Base-by-base conservation (phyloP, 495 filamentous ascomycete genomes). In the Choiromyces venosus region DNA sequence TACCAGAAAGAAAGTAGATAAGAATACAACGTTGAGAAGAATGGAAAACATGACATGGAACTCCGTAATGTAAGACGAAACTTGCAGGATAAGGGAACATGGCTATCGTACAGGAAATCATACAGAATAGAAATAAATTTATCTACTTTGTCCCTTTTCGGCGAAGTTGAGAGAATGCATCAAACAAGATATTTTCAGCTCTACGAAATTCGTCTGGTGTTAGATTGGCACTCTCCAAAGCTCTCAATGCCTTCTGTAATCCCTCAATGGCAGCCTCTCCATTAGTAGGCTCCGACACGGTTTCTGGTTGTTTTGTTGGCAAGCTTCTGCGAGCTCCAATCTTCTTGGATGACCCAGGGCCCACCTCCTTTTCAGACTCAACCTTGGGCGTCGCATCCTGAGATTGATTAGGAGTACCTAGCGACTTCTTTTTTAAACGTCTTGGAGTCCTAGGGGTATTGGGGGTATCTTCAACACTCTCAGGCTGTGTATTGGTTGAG, bases 101-200 rank as follows among this genome's bases (percentile, higher is more conserved):
- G 52, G 25, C 12, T 61, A 61, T 61, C 46, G 46, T 56, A 56
- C 46, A 56, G n/a, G 9, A 56, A 12, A 56, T 56, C 25, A 33
- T 61, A 61, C 52, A 61, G 25, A 61, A 61, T 33, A 33, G 25
- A 33, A 61, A 61, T 33, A 61, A 33, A 61, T 33, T 33, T 29
- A 61, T 61, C 25, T 61, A 61, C 68, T 65, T 70, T 56, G 16
- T 70, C 68, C 69, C 69, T 38, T 70, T 73, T 12, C 66, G 33
- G 25, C 77, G 71, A 18, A 79, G 65, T 21, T 69, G 71, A 61
- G 37, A 66, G 72, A 79, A 79, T 64, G 76, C 69, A 16, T 71
- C 61, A 68, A 79, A 79, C 10, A 79, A 37, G 6, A 75, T 19
- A 61, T 79, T 56, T 40, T 79, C 77, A 12, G 76, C 66, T 61